Evolutionary conservation across 2,329 filamentous ascomycete genomes (phyloP).

Genomic region (Arachnopeziza araneosa): DNA sequence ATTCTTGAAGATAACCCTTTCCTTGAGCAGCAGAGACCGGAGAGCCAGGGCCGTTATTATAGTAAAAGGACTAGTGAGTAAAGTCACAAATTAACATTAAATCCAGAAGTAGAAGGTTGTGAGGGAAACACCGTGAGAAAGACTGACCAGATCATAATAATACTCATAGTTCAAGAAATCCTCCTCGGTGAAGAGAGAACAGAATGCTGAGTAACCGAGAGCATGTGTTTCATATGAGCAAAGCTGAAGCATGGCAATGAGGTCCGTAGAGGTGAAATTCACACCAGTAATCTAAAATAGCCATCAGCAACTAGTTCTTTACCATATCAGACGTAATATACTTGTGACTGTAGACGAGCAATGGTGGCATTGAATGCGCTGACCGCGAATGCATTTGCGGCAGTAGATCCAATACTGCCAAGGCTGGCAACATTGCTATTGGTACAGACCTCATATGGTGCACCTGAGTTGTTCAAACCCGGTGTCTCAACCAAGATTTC

Average conservation of each 20-base stretch:
- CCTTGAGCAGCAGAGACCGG: conserved; percentile 11
- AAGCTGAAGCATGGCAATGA: conserved; percentile 13
- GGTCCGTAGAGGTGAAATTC: conserved; percentile 8
- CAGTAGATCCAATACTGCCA: conserved; percentile 10
- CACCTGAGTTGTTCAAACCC: conserved; percentile 11
- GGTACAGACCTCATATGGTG: conserved; percentile 9
- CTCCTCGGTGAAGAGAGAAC: conserved; percentile 36
- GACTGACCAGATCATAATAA: conserved; percentile 34
- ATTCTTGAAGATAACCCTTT: conserved; percentile 13
- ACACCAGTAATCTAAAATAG: conserved; percentile 7
- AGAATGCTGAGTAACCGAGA: conserved; percentile 39
- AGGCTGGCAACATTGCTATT: conserved; percentile 5
- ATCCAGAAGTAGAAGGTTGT: background rate
- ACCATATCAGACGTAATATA: background rate
- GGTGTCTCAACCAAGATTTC: conserved; percentile 10
- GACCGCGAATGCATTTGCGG: conserved; percentile 2
- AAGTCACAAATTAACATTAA: background rate
- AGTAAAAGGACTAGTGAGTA: conserved; percentile 28
- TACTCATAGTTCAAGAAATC: conserved; percentile 41
- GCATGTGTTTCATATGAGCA: conserved; percentile 25
- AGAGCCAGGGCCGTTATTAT: conserved; percentile 15
- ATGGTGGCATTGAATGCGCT: conserved; percentile 10
- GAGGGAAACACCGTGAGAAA: background rate
- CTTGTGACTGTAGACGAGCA: conserved; percentile 9
- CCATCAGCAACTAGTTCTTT: background rate